Percentiles rank a stretch among this genome's conserved stretches.
These are phyloP conservation scores for Thelephora terrestris DNA, from an alignment of 1,284 basidiomycete genomes.

Conservation along the genomic window DNA sequence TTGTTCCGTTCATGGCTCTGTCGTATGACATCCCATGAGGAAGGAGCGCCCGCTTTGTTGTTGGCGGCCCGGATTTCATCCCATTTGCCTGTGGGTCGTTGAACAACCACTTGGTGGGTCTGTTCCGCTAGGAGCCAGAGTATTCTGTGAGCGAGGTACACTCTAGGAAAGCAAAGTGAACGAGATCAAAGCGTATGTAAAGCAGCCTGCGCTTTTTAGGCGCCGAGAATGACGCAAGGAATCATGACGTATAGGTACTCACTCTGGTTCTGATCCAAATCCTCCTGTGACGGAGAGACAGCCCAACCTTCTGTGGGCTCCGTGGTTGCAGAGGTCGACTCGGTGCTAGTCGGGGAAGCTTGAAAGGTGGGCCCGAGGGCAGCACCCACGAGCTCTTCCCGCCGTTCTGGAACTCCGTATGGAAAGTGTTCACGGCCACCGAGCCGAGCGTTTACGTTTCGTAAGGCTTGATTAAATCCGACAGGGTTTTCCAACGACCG, in stretches of 20 bases:
- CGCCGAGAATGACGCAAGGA: too few relatives aligned
- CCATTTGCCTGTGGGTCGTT: conserved; percentile 36
- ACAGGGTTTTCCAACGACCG: conserved; percentile 37
- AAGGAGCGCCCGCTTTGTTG: conserved; percentile 29
- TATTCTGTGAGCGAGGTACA: background rate
- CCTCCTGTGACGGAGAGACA: too few relatives aligned
- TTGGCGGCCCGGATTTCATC: conserved; percentile 54
- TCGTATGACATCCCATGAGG: conserved; percentile 58
- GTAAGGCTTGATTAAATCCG: conserved; percentile 29
- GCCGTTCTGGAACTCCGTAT: background rate
- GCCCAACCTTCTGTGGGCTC: too few relatives aligned
- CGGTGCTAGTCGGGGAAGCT: too few relatives aligned
- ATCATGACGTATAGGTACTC: too few relatives aligned
- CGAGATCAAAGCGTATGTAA: too few relatives aligned
- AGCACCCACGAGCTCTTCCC: conserved; percentile 4
- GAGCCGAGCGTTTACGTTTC: conserved; percentile 25
- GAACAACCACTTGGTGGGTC: conserved; percentile 9
- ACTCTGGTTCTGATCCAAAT: too few relatives aligned
- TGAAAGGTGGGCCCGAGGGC: background rate
- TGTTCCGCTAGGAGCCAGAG: background rate
- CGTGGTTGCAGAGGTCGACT: too few relatives aligned
- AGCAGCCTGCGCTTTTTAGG: too few relatives aligned
- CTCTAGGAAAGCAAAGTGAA: background rate
- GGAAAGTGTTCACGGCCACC: conserved; percentile 8
- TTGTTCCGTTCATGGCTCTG: conserved; percentile 40